Evolutionary conservation across 176 grass and related monocot species (phyloP).

Genomic region (Eragrostis nindensis): DNA sequence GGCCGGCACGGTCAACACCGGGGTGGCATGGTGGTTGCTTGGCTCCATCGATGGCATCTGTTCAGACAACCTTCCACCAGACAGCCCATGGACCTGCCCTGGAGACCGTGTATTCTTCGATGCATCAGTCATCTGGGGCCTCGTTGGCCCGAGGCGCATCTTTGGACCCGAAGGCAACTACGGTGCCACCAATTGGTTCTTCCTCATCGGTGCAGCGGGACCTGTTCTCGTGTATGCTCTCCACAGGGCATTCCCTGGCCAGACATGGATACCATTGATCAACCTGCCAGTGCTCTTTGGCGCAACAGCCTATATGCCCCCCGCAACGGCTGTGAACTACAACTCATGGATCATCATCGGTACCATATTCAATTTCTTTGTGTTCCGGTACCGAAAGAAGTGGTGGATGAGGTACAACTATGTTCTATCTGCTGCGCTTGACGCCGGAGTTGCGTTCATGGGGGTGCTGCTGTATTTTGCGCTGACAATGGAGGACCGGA

Average conservation of each 20-base stretch:
- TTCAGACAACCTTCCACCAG: slow-evolving; percentile 39
- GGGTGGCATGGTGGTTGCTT: slow-evolving; percentile 78
- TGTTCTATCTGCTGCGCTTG: slow-evolving; percentile 69
- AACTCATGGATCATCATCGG: slow-evolving; percentile 67
- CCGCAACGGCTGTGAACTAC: slow-evolving; percentile 76
- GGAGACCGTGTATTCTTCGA: slow-evolving; percentile 72
- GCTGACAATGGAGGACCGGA: slow-evolving; percentile 57
- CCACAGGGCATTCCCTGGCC: slow-evolving; percentile 60
- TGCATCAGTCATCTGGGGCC: slow-evolving; percentile 87
- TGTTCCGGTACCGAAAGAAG: slow-evolving; percentile 72
- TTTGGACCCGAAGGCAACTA: slow-evolving; percentile 69
- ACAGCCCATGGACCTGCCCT: slow-evolving; percentile 91
- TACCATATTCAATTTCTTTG: slow-evolving; percentile 80
- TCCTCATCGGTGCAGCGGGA: slow-evolving; percentile 58
- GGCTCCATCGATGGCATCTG: slow-evolving; percentile 68
- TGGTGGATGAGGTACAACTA: slow-evolving; percentile 96
- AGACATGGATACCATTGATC: slow-evolving; percentile 70
- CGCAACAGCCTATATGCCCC: slow-evolving; percentile 65
- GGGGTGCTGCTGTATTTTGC: slow-evolving; percentile 72
- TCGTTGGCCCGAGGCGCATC: slow-evolving; percentile 60
- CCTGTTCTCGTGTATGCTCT: slow-evolving; percentile 65
- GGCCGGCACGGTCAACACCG: slow-evolving; percentile 69
- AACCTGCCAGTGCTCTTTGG: slow-evolving; percentile 88
- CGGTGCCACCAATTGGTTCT: slow-evolving; percentile 71
- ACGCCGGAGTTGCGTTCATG: slow-evolving; percentile 84